phyloP scores from a whole-genome alignment of 169 alveolate species.

The Besnoitia besnoiti region DNA sequence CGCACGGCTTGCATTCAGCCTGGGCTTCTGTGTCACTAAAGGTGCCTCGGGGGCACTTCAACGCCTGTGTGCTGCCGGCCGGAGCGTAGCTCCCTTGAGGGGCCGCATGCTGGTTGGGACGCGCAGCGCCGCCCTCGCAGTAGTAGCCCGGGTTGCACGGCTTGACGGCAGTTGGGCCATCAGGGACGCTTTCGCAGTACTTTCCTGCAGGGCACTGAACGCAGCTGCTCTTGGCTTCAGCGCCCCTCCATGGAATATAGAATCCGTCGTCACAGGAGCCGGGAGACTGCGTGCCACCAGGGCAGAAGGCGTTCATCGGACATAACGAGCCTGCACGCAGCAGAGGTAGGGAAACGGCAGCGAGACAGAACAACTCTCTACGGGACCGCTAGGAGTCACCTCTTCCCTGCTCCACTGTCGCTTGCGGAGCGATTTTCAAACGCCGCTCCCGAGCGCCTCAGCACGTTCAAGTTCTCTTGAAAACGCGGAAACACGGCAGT shows the following conservation, averaged over 20 bases:
- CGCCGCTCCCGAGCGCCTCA: no score
- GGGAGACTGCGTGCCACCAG: background rate
- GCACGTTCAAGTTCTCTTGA: no score
- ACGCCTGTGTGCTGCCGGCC: slow-evolving; percentile 19
- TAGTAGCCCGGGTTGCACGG: slow-evolving; percentile 57
- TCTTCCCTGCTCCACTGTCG: no score
- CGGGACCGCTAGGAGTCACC: no score
- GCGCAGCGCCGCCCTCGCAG: slow-evolving; percentile 43
- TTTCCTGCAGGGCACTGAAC: slow-evolving; percentile 37
- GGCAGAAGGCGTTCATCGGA: background rate
- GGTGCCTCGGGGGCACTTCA: slow-evolving; percentile 53
- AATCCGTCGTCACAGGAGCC: slow-evolving; percentile 44
- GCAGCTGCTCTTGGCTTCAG: slow-evolving; percentile 29
- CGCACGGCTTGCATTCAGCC: slow-evolving; percentile 60
- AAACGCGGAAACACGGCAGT: no score
- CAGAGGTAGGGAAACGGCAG: background rate
- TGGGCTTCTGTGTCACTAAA: slow-evolving; percentile 39
- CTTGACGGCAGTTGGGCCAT: slow-evolving; percentile 16
- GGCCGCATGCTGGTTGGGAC: slow-evolving; percentile 23
- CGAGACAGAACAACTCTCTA: no score
- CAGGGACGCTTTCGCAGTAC: slow-evolving; percentile 46
- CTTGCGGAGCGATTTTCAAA: no score
- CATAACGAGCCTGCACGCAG: background rate
- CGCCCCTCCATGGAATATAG: slow-evolving; percentile 40
- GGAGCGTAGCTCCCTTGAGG: slow-evolving; percentile 48